These are phyloP conservation scores for Simmondsia chinensis DNA, from an alignment of 148 eudicot species.

Conservation along the genomic window DNA sequence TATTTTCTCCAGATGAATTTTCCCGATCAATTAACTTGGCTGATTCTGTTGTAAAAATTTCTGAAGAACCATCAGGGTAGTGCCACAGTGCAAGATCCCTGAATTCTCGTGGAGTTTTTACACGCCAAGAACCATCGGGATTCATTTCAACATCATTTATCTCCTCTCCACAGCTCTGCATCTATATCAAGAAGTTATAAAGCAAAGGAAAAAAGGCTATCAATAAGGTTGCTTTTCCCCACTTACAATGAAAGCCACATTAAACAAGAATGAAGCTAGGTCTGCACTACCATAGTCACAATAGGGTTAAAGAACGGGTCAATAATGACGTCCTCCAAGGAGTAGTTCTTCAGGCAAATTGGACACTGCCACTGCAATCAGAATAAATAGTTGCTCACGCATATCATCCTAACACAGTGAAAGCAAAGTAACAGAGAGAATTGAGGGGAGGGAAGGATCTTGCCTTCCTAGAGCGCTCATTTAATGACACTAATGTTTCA, in stretches of 20 bases:
- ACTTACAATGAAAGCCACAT: not conserved
- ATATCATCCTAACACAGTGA: not conserved
- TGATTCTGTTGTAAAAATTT: conserved; percentile 13
- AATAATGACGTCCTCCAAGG: conserved; percentile 40
- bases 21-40: conserved; percentile 32
- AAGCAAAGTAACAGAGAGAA: not conserved
- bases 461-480: conserved; percentile 92
- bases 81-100: conserved; percentile 73
- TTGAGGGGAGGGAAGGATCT: conserved; percentile 10
- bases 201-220: conserved; percentile 3
- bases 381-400: conserved; percentile 1
- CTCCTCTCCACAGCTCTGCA: conserved; percentile 46
- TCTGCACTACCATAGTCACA: conserved; percentile 32
- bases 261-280: not conserved
- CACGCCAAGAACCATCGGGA: conserved; percentile 64
- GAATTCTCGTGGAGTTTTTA: conserved; percentile 25
- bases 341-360: conserved; percentile 56
- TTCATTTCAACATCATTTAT: conserved; percentile 48
- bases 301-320: conserved; percentile 60
- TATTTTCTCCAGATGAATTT: conserved; percentile 25
- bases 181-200: conserved; percentile 14
- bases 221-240: not conserved
- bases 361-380: conserved; percentile 91
- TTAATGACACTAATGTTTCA: conserved; percentile 69
- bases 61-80: conserved; percentile 55